Conservation (phyloP, 164 flowering plant genomes). For the Akebia trifoliata region DNA sequence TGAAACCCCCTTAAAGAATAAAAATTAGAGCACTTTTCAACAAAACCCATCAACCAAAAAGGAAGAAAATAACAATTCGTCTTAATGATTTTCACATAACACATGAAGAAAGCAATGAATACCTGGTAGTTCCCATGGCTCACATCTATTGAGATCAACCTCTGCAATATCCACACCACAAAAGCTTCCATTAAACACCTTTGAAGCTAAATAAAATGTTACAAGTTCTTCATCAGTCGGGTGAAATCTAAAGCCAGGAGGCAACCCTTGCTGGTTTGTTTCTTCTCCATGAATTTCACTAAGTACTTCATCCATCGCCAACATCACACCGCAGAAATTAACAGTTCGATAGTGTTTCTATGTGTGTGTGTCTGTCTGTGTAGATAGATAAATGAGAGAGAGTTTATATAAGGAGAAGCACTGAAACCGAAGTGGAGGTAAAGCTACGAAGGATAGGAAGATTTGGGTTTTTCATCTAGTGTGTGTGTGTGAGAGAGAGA, state of each 20-base stretch:
- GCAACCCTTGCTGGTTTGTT: constrained; percentile 48
- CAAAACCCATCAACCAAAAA: too few species aligned
- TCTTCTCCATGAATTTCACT: constrained; percentile 42
- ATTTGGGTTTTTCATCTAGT: not conserved
- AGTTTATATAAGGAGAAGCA: constrained; percentile 17
- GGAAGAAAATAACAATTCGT: too few species aligned
- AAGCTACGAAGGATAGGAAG: not conserved
- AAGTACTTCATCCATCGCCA: constrained; percentile 36
- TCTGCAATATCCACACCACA: constrained; percentile 60
- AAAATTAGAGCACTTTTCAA: too few species aligned
- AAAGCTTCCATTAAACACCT: constrained; percentile 54
- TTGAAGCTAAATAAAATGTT: constrained; percentile 72
- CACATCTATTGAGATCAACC: constrained; percentile 72
- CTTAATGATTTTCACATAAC: too few species aligned
- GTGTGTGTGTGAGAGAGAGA: not conserved
- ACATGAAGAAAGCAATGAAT: not conserved
- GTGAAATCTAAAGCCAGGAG: constrained; percentile 89
- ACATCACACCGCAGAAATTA: not conserved
- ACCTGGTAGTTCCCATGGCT: constrained; percentile 97
- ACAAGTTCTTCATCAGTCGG: constrained; percentile 93
- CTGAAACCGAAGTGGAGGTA: constrained; percentile 29
- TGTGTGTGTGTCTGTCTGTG: not conserved
- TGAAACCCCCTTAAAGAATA: too few species aligned
- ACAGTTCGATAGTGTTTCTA: not conserved
- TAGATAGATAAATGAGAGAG: not conserved